A percentile compares a stretch with the other conserved stretches of the same genome.
These are phyloP conservation scores for Nothophoma quercina DNA, from an alignment of 2,329 filamentous ascomycete genomes.

Conservation along the genomic window DNA sequence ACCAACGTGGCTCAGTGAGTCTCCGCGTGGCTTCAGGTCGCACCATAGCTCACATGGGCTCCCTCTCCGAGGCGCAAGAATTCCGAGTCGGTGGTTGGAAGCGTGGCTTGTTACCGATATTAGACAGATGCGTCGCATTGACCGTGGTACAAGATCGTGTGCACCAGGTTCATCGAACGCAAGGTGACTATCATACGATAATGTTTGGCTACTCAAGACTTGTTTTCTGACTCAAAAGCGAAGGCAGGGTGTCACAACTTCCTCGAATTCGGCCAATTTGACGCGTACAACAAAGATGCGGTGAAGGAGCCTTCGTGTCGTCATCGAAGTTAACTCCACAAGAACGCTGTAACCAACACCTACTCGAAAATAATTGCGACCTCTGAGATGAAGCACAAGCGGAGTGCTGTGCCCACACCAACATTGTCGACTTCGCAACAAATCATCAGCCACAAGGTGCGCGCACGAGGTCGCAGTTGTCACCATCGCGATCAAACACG, in stretches of 20 bases:
- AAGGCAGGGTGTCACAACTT: conserved; percentile 17
- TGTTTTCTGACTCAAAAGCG: conserved; percentile 13
- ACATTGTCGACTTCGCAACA: not conserved
- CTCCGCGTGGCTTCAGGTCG: conserved; percentile 26
- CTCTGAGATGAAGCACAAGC: not conserved
- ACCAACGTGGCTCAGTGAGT: conserved; percentile 33
- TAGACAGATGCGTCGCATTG: conserved; percentile 6
- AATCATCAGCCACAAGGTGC: not conserved
- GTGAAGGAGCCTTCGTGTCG: conserved; percentile 21
- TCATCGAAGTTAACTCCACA: conserved; percentile 19
- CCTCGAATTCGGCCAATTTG: conserved; percentile 9
- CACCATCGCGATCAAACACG: not conserved
- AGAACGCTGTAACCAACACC: conserved; percentile 12
- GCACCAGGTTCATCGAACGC: conserved; percentile 18
- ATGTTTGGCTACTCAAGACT: conserved; percentile 9
- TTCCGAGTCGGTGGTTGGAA: conserved; percentile 12
- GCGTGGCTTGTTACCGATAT: conserved; percentile 11
- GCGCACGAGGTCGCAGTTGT: not conserved
- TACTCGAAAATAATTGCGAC: not conserved
- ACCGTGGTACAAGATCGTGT: conserved; percentile 31
- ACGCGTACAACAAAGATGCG: conserved; percentile 17
- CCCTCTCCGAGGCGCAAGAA: conserved; percentile 18
- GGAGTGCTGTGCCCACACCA: not conserved
- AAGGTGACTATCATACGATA: conserved; percentile 33
- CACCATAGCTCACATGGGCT: conserved; percentile 34